Evolutionary conservation across 2,329 filamentous ascomycete species (phyloP).

Genomic region (Diaporthe vaccinii): DNA sequence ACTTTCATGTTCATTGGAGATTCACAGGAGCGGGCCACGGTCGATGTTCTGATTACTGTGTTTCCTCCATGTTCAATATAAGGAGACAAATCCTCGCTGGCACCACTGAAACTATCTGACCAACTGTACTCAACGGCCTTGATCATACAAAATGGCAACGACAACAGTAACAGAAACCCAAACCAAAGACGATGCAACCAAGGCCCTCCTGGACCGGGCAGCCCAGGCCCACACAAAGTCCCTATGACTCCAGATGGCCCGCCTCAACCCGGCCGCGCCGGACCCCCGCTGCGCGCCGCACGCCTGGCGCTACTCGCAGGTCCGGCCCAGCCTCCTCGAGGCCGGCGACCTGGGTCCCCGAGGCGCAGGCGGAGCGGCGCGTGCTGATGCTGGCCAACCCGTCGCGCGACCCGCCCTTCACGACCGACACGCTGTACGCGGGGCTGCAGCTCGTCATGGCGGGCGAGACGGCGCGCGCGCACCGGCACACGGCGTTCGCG

Average conservation of each 20-base stretch:
- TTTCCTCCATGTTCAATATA: background rate
- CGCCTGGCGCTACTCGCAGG: conserved; percentile 51
- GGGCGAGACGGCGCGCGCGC: conserved; percentile 64
- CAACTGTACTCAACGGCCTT: background rate
- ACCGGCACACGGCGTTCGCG: conserved; percentile 67
- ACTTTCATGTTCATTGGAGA: background rate
- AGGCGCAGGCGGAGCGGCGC: conserved; percentile 53
- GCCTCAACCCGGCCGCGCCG: conserved; percentile 58
- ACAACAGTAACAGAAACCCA: conserved; percentile 29
- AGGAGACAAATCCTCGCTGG: background rate
- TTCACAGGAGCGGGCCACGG: background rate
- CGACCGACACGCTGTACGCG: conserved; percentile 68
- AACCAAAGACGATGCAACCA: conserved; percentile 35
- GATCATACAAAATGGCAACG: conserved; percentile 31
- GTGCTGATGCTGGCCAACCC: conserved; percentile 60
- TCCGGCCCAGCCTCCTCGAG: conserved; percentile 50
- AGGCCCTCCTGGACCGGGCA: conserved; percentile 32
- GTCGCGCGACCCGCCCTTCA: conserved; percentile 60
- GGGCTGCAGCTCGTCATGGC: conserved; percentile 68
- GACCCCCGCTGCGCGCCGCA: conserved; percentile 55
- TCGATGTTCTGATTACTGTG: too few relatives aligned
- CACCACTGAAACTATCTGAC: background rate
- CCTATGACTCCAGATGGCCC: conserved; percentile 60
- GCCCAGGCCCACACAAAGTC: conserved; percentile 48
- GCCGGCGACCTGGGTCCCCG: conserved; percentile 37